A percentile compares a stretch with the other conserved stretches of the same genome.
Conservation (phyloP, 2,329 filamentous ascomycete genomes). For the Fusarium virguliforme region DNA sequence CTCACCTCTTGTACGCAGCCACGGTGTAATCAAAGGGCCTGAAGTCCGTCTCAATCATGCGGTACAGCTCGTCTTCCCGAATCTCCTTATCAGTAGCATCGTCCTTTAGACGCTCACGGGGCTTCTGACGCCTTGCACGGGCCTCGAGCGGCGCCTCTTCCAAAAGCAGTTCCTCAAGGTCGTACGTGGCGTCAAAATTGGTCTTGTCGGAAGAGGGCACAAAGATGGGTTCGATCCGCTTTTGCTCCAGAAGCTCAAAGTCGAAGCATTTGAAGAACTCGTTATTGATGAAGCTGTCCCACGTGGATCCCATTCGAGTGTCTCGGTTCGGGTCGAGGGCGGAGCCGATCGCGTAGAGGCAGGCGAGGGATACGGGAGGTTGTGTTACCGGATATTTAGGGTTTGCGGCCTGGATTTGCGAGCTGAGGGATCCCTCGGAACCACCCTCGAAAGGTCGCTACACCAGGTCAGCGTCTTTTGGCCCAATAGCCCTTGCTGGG, state of each 20-base stretch:
- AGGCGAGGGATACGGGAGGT: constrained; percentile 89
- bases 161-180: constrained; percentile 91
- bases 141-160: constrained; percentile 97
- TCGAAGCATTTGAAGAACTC: constrained; percentile 91
- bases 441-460: constrained; percentile 94
- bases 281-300: constrained; percentile 87
- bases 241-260: constrained; percentile 86
- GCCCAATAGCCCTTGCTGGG: background rate
- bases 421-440: constrained; percentile 84
- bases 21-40: constrained; percentile 95
- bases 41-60: constrained; percentile 94
- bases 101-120: constrained; percentile 89
- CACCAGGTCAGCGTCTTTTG: constrained; percentile 14
- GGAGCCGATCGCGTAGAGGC: constrained; percentile 89
- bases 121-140: constrained; percentile 92
- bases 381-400: constrained; percentile 94
- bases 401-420: constrained; percentile 84
- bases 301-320: constrained; percentile 88
- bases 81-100: constrained; percentile 97
- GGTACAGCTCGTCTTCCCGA: constrained; percentile 92
- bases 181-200: constrained; percentile 98
- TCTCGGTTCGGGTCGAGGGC: constrained; percentile 85
- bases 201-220: constrained; percentile 96
- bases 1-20: constrained; percentile 82
- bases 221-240: constrained; percentile 92